Evolutionary conservation across 306 rosid species (phyloP).

Genomic region (Vicia sativa): DNA sequence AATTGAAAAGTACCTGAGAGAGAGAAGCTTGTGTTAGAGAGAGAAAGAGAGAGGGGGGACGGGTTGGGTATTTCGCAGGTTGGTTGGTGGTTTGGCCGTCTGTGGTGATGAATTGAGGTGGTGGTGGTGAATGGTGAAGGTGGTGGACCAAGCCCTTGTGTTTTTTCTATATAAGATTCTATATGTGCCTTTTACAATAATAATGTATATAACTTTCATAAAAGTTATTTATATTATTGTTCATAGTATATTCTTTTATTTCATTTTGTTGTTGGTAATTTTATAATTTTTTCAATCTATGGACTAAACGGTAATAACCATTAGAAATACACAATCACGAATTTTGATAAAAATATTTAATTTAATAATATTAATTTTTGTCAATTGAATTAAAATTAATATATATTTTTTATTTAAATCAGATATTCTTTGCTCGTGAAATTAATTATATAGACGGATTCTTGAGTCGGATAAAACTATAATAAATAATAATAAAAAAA

Average conservation of each 20-base stretch:
- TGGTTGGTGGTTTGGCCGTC: conserved; percentile 28
- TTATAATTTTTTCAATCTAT: background rate
- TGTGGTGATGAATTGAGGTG: conserved; percentile 45
- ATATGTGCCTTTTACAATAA: conserved; percentile 18
- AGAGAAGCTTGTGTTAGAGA: conserved; percentile 21
- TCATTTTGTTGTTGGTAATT: background rate
- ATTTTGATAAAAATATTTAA: no score
- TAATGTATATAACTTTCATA: no score
- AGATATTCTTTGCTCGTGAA: no score
- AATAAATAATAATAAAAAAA: no score
- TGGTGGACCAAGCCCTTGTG: conserved; percentile 42
- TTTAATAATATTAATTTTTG: no score
- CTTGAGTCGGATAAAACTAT: no score
- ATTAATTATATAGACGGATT: no score
- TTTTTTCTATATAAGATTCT: conserved; percentile 10
- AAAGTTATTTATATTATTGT: background rate
- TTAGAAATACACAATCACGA: no score
- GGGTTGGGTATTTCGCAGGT: background rate
- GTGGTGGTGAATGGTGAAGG: conserved; percentile 38
- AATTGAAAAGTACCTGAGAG: conserved; percentile 4
- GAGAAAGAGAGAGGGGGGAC: conserved; percentile 16
- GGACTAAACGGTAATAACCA: no score
- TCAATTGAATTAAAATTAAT: no score
- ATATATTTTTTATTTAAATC: no score
- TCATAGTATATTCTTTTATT: background rate